Percentiles rank a stretch among this genome's conserved stretches.
Conservation (phyloP, 2,329 filamentous ascomycete genomes). For the Zopfia rhizophila region DNA sequence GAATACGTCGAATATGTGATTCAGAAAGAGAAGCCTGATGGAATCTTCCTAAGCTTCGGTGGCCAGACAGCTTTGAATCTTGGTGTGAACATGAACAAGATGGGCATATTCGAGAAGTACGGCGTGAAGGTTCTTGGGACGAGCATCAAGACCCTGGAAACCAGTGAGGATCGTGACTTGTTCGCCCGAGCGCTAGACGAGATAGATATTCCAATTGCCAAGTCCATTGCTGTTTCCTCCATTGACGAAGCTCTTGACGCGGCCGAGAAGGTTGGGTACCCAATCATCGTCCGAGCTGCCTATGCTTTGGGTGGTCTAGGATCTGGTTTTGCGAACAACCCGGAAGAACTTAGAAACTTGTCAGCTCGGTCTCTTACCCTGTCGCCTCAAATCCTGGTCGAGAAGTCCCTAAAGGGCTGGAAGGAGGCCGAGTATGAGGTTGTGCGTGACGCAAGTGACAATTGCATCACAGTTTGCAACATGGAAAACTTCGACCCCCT, state of each 20-base stretch:
- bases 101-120: constrained; percentile 94
- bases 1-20: constrained; percentile 99
- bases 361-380: constrained; percentile 91
- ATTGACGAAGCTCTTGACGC: constrained; percentile 92
- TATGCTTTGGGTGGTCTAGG: constrained; percentile 96
- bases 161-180: constrained; percentile 93
- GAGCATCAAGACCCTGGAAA: constrained; percentile 91
- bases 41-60: constrained; percentile 96
- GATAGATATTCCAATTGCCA: constrained; percentile 96
- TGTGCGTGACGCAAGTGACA: constrained; percentile 95
- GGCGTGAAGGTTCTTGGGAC: constrained; percentile 96
- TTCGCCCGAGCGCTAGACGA: constrained; percentile 96
- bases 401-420: constrained; percentile 99
- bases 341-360: constrained; percentile 93
- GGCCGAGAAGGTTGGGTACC: constrained; percentile 88
- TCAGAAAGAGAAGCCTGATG: constrained; percentile 93
- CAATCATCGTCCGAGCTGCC: constrained; percentile 96
- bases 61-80: constrained; percentile 97
- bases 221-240: constrained; percentile 91
- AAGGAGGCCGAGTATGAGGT: constrained; percentile 99
- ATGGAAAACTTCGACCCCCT: constrained; percentile 99
- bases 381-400: constrained; percentile 94
- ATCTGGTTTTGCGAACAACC: constrained; percentile 93
- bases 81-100: constrained; percentile 96
- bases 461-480: constrained; percentile 99